phyloP scores from a whole-genome alignment of 495 filamentous ascomycete species.

The Cairneyella variabilis region DNA sequence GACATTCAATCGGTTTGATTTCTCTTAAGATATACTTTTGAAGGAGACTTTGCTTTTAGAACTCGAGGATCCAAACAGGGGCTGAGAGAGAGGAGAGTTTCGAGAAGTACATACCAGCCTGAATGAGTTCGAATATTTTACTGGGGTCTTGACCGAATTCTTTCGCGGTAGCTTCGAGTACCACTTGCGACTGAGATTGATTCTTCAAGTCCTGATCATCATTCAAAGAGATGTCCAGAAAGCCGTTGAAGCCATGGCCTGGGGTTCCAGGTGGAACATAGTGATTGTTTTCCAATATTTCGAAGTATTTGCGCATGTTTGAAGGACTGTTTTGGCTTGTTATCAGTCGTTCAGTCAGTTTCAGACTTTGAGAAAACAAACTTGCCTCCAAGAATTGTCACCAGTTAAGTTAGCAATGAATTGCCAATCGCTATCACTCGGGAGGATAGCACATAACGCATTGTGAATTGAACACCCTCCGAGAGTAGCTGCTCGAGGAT shows the following conservation, averaged over 20 bases:
- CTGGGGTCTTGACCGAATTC: not conserved
- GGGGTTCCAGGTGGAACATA: slow-evolving; percentile 39
- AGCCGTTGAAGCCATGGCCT: slow-evolving; percentile 59
- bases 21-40: too few relatives aligned
- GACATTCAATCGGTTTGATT: not conserved
- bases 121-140: too few relatives aligned
- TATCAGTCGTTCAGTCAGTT: too few relatives aligned
- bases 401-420: slow-evolving; percentile 36
- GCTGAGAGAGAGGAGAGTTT: too few relatives aligned
- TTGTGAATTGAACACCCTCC: slow-evolving; percentile 46
- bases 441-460: slow-evolving; percentile 37
- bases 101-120: too few relatives aligned
- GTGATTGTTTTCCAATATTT: slow-evolving; percentile 48
- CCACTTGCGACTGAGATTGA: not conserved
- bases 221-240: slow-evolving; percentile 46
- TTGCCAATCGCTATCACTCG: slow-evolving; percentile 42
- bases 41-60: too few relatives aligned
- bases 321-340: not conserved
- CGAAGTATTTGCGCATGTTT: slow-evolving; percentile 48
- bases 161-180: not conserved
- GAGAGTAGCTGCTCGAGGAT: slow-evolving; percentile 43
- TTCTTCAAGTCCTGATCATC: slow-evolving; percentile 23
- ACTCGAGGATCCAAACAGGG: too few relatives aligned
- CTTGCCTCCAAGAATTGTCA: slow-evolving; percentile 33
- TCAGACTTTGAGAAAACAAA: not conserved